phyloP scores from a whole-genome alignment of 768 basidiomycete species.

The Rickenella mellea region DNA sequence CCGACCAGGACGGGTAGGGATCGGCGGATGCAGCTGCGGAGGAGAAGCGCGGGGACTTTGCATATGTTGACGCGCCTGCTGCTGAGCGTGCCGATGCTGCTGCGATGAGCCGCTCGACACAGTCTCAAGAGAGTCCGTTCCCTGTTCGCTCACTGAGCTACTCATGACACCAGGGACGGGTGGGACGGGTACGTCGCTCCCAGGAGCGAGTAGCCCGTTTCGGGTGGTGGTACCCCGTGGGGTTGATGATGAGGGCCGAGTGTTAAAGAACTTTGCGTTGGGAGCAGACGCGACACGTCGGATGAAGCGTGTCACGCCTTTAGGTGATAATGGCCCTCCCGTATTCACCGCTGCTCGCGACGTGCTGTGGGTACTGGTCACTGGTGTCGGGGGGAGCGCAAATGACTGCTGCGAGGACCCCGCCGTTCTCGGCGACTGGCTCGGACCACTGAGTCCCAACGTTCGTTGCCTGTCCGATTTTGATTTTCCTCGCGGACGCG shows the following conservation, averaged over 20 bases:
- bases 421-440: neutral
- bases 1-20: neutral
- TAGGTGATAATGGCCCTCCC: conserved; percentile 52
- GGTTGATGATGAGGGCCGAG: conserved; percentile 45
- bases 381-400: no score
- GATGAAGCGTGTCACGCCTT: conserved; percentile 74
- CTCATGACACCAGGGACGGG: conserved; percentile 41
- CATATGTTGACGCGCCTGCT: no score
- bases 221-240: conserved; percentile 47
- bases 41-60: no score
- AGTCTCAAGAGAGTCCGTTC: conserved; percentile 67
- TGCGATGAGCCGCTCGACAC: conserved; percentile 72
- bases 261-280: conserved; percentile 83
- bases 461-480: conserved; percentile 22
- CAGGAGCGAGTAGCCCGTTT: conserved; percentile 73
- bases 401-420: conserved; percentile 37
- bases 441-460: conserved; percentile 12
- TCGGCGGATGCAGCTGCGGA: neutral
- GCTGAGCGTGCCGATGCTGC: no score
- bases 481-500: conserved; percentile 2
- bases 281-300: conserved; percentile 95
- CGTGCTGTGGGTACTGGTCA: no score
- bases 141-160: conserved; percentile 41
- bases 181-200: conserved; percentile 41
- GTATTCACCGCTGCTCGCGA: conserved; percentile 24